Evolutionary conservation across 1,284 basidiomycete genomes (phyloP), one percentile per base, ranked within the genome.

Genomic region (Trichosporon inkin): DNA sequence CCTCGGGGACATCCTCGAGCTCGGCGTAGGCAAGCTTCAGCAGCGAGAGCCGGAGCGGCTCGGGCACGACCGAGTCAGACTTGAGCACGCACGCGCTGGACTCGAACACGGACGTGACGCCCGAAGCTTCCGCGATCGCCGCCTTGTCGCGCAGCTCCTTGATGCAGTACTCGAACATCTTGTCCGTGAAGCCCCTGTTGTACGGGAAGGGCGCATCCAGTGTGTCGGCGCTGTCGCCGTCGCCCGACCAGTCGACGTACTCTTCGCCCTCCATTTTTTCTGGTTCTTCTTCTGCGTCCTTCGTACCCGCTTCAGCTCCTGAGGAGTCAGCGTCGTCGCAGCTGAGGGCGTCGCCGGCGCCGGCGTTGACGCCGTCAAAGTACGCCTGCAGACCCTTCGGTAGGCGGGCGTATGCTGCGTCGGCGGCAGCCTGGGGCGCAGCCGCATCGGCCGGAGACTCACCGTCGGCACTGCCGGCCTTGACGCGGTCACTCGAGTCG

Each of bases 111-210:
- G n/a, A 16, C 1, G 39, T 37, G 36, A 56, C 17, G 19, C 49
- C 53, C 6, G 40, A 28, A 36, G 17, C 24, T 34, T 37, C 19
- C 7, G 19, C 7, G 10, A 55, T 28, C 14, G 14, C 37, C 13
- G 58, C 58, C 54, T 60, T 60, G 38, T 55, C 47, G 1, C 37
- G 47, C 14, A 60, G 58, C 47, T 60, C 58, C 10, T 19, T 28
- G 10, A 60, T 19, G 47, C 54, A 55, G 22, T 10, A 40, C 20
- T 51, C 32, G 11, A 51, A 60, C 58, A 60, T 60, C 19, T 14
- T 34, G 28, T 52, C 37, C 28, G 54, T 24, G 54, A 60, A 60
- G 17, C 58, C 58, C 10, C n/a, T 16, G 44, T 49, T 49, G 32
- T 28, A 37, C 10, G 35, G 51, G 20, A 52, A 37, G 17, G 51